A percentile compares a stretch with the other conserved stretches of the same genome.
Conservation (phyloP, 495 filamentous ascomycete species). For the Poronia punctata region DNA sequence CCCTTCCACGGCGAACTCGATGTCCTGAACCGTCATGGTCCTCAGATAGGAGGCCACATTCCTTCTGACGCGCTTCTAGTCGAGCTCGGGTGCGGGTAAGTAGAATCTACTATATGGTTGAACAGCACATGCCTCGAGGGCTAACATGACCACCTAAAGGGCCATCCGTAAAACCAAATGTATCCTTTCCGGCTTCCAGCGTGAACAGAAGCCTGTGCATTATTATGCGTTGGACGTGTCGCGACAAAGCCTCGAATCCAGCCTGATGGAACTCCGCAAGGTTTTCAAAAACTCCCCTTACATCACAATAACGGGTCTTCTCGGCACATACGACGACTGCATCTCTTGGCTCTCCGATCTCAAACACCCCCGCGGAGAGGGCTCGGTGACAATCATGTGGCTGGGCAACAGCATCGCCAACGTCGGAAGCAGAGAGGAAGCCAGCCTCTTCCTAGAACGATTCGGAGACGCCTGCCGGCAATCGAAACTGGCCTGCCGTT, state of each 20-base stretch:
- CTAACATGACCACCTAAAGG: too few relatives aligned
- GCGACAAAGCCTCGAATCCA: not conserved
- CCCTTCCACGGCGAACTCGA: slow-evolving; percentile 1
- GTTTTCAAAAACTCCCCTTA: not conserved
- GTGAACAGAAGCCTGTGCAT: not conserved
- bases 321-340: slow-evolving; percentile 3
- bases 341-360: not conserved
- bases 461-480: not conserved
- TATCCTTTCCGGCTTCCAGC: not conserved
- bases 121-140: too few relatives aligned
- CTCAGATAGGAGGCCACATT: not conserved
- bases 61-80: not conserved
- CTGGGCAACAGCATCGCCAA: slow-evolving; percentile 4
- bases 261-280: not conserved
- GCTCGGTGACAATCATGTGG: slow-evolving; percentile 1
- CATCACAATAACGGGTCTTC: slow-evolving; percentile 2
- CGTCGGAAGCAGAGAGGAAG: not conserved
- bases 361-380: not conserved
- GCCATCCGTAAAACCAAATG: slow-evolving; percentile 1
- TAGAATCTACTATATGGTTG: too few relatives aligned
- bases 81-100: slow-evolving; percentile 5
- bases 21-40: not conserved
- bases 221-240: slow-evolving; percentile 4
- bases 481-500: not conserved
- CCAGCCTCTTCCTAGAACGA: slow-evolving; percentile 1